phyloP scores from a whole-genome alignment of 768 basidiomycete genomes.

The Rubroboletus pulcherrimus region DNA sequence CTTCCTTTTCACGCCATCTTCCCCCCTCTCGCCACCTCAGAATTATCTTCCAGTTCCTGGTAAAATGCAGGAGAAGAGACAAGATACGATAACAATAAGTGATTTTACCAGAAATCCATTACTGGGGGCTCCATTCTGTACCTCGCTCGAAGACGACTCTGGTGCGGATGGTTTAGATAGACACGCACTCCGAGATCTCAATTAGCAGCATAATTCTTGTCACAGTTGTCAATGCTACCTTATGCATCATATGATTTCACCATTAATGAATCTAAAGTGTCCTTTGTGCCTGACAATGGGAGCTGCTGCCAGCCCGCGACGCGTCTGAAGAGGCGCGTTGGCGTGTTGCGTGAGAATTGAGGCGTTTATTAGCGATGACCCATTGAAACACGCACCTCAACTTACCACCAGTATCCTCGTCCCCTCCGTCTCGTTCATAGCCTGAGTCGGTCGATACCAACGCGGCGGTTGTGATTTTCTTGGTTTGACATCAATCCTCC shows the following conservation, averaged over 20 bases:
- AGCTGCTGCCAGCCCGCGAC: slow-evolving; percentile 4
- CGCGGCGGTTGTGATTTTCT: background rate
- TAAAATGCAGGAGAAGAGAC: slow-evolving; percentile 6
- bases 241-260: slow-evolving; percentile 1
- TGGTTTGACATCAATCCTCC: background rate
- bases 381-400: slow-evolving; percentile 1
- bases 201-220: slow-evolving; percentile 12
- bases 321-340: slow-evolving; percentile 18
- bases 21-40: slow-evolving; percentile 57
- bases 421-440: background rate
- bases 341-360: slow-evolving; percentile 26
- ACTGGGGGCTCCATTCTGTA: slow-evolving; percentile 4
- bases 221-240: slow-evolving; percentile 1
- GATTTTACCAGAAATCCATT: background rate
- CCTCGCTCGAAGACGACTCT: slow-evolving; percentile 7
- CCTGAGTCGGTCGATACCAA: background rate
- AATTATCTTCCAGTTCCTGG: slow-evolving; percentile 32
- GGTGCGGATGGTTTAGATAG: slow-evolving; percentile 18
- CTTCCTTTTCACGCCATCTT: slow-evolving; percentile 62
- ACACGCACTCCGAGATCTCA: slow-evolving; percentile 23
- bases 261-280: background rate
- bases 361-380: slow-evolving; percentile 9
- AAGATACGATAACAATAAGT: background rate
- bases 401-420: slow-evolving; percentile 5
- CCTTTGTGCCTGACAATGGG: background rate